Evolutionary conservation across 108 stramenopile genomes (phyloP), one percentile per base, ranked within the genome.

Genomic region (Nitzschia sp.): DNA sequence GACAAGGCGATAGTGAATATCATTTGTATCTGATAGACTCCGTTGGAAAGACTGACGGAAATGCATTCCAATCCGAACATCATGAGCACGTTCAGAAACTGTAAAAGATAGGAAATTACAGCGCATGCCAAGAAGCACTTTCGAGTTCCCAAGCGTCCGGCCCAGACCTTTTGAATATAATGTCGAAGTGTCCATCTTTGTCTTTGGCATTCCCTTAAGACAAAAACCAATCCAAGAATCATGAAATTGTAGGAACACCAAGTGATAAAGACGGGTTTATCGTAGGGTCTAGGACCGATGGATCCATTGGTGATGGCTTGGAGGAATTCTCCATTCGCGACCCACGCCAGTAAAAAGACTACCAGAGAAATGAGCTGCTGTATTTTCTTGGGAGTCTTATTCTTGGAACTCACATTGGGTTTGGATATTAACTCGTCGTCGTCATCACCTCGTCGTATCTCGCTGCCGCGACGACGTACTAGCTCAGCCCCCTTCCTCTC

Each of bases 221-320:
- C 41, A 27, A 15, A 11, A 19, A 68, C 3, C 21, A 9, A 9
- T 2, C 67, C 44, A 1, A 75, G 32, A 17, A 48, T 41, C 74
- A 68, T 75, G 52, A 41, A 75, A 36, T 75, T 75, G 74, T 75
- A 75, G 17, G 74, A 75, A 68, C 59, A 75, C 74, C 74, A 75
- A 9, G 67, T 66, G 1, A 75, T 19, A 57, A 41, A 29, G 3
- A 46, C 22, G 8, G 74, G 74, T 45, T 35, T 45, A 34, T 75
- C 45, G 54, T 56, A 75, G 19, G 48, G 21, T 9, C 13, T 6
- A 11, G 48, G 48, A 50, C 13, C 48, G 48, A 50, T 21, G 3
- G 56, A 44, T 15, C 67, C 67, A 47, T 27, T 62, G 17, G 74
- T 54, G 17, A 68, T 33, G 6, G 34, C 59, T 55, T 75, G 74